Evolutionary conservation across 441 rosid genomes (phyloP), one percentile per base, ranked within the genome.

Genomic region (Brassica balearica): DNA sequence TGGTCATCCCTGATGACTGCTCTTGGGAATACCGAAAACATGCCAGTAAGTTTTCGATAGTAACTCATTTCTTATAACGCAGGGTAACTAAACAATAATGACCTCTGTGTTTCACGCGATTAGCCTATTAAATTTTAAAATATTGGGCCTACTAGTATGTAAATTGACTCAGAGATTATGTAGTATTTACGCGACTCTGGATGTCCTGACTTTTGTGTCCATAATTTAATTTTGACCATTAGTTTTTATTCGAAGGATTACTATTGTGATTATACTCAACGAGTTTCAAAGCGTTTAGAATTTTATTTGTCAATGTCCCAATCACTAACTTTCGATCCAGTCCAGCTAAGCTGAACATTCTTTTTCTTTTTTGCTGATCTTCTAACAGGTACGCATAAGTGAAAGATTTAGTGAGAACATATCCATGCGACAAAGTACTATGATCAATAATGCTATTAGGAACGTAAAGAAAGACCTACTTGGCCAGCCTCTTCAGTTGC

Each of bases 1-100:
- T 94, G 98, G 98, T 90, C 91, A 78, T 92, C 99, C 77, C 82
- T 91, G 86, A 96, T 96, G 99, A 96, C 98, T 85, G 97, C 99
- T 75, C 85, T 96, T 77, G 98, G 99, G 60, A 96, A 94, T 87
- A 94, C 98, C 12, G 98, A 96, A 87, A 96, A 91, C 79, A 94
- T 96, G 99, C 92, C 95, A 20, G 99, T 96, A 82, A 88, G 97
- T 87, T 36, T 71, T 80, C 41, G 66, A 51, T 62, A 29, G 77
- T 64, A 48, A 61, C 32, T 66, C 69, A 34, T 38, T 36, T 70
- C 53, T 14, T 51, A n/a, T 51, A 51, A 41, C 72, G 46, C 56
- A 51, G 56, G 56, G 65, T 61, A 61, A 25, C 67, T 53, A 62
- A 51, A 60, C 53, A 19, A 20, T 19, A 66, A 34, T 56, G 65